Evolutionary conservation across 164 flowering plant genomes (phyloP), one percentile per base, ranked within the genome.

Genomic region (Macadamia tetraphylla): DNA sequence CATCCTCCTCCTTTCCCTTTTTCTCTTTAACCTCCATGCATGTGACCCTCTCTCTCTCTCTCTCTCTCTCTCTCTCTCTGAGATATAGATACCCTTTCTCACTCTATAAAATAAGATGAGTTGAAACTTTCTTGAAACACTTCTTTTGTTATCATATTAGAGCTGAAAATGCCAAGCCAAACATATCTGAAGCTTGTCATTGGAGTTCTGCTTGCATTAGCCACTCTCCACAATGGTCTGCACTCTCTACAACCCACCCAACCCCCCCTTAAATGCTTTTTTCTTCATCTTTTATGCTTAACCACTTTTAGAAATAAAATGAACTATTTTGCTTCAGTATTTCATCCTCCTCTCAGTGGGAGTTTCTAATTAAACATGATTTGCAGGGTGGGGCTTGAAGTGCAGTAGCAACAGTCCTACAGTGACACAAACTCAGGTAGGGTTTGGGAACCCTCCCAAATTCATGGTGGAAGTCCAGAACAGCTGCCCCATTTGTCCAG

Each of bases 401-500:
- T 83, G 86, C 29, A 64, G 58, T 4, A 30, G 48, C 31, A 68
- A 74, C 43, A 29, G 58, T 12, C 87, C 87, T 4, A 78, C 82
- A 0, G 79, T 80, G 67, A 52, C 58, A 42, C 87, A 84, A 63
- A 77, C 70, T 52, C 78, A 80, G 64, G 77, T 84, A 17, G 85
- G 84, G 35, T 71, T 60, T 12, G 71, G 74, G 6, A 60, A 69
- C 3, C 79, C 80, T 15, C 84, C 84, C 18, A 77, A 69, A 44
- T 84, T 77, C 75, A 59, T 1, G 68, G 86, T 81, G 70, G 72
- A 74, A 60, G 75, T 84, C 49, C 65, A 58, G 51, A 84, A 84
- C 73, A 76, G 60, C 67, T 84, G 87, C 70, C 81, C 84, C 1
- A 82, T 76, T 79, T 84, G 87, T 68, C 87, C 87, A 3, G 78